Evolutionary conservation across 495 filamentous ascomycete genomes (phyloP), one percentile per base, ranked within the genome.

Genomic region (Neurospora sp.): DNA sequence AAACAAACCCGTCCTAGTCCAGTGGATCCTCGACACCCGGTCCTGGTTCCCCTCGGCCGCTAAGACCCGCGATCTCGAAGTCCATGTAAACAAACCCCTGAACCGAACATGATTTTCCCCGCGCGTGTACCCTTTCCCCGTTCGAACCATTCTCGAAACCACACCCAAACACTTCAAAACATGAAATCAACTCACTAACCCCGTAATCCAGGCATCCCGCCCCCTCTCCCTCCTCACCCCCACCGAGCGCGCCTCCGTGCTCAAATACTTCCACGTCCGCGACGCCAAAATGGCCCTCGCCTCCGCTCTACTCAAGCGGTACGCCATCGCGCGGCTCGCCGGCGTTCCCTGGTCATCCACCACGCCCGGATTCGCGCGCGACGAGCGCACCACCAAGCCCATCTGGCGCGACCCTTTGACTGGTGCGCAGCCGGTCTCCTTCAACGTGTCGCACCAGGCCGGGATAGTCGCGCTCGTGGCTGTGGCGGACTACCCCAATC

Each of bases 371-470:
- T 86, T 94, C 72, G 87, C 86, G n/a, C 86, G 90, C 69, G 89
- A 82, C 83, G 82, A 46, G 77, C 73, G 66, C 88, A 84, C 86
- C 74, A 88, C 79, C 77, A 97, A 91, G 74, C 94, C 94, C 9
- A 82, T 83, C 71, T 90, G 78, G 62, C 72, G 74, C 41, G 78
- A 83, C 72, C 72, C 78, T 0, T 76, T 72, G 9, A 75, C 81
- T 23, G 76, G 77, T 18, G 23, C 70, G 18, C 70, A 80, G 71
- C 81, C 82, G 35, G 84, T 95, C 20, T 87, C 92, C 72, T 97
- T 97, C 87, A 97, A 97, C 79, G 92, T 97, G 72, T 92, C 89
- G 71, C 94, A 97, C 79, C 94, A 97, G 80, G 92, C 91, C 16
- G 93, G 92, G 0, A 81, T 97, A 12, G 93, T 95, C 11, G 86